phyloP scores from a whole-genome alignment of 495 filamentous ascomycete genomes.

The Penicillium subrubescens region DNA sequence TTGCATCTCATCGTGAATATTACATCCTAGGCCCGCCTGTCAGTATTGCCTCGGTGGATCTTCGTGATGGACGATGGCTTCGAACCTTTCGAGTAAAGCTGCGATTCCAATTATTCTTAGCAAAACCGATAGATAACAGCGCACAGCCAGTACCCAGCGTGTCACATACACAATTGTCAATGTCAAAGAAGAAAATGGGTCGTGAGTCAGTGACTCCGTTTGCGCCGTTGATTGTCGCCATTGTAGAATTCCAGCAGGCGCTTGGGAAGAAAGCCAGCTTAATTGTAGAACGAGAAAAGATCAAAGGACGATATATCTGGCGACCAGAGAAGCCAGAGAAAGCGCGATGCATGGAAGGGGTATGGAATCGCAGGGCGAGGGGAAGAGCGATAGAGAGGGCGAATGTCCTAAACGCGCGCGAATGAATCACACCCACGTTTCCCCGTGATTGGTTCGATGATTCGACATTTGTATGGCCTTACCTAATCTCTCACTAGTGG shows the following conservation, averaged over 20 bases:
- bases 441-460: conserved; percentile 15
- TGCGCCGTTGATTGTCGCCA: conserved; percentile 28
- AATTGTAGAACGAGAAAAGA: conserved; percentile 4
- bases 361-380: neutral
- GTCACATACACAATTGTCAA: conserved; percentile 87
- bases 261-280: neutral
- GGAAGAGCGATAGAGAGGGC: neutral
- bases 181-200: conserved; percentile 85
- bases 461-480: conserved; percentile 3
- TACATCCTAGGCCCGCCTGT: conserved; percentile 50
- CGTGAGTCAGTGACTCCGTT: conserved; percentile 39
- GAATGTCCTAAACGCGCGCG: neutral
- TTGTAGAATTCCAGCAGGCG: conserved; percentile 12
- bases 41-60: conserved; percentile 6
- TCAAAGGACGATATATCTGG: conserved; percentile 11
- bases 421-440: conserved; percentile 8
- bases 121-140: conserved; percentile 3
- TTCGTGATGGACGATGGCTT: neutral
- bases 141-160: neutral
- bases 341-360: conserved; percentile 21
- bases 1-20: conserved; percentile 75
- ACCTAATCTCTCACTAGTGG: conserved; percentile 22
- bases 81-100: conserved; percentile 59
- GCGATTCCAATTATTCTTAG: conserved; percentile 8
- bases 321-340: conserved; percentile 13